A percentile compares a stretch with the other conserved stretches of the same genome.
Conservation (phyloP, 2,329 filamentous ascomycete species). For the Aspergillus costaricaensis region DNA sequence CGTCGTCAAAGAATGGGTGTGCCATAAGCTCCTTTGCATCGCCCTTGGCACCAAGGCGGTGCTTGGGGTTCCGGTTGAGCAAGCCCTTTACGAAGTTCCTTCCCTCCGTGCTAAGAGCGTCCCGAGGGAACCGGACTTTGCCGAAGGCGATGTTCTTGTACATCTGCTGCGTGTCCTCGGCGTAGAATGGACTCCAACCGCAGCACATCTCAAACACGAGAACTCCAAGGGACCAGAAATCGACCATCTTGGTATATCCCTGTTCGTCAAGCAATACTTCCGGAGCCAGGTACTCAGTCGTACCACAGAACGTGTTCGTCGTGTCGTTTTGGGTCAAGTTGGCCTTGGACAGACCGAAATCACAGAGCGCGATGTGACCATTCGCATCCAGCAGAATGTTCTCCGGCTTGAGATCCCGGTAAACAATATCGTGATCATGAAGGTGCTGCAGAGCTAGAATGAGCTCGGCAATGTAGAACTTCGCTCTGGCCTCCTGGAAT, state of each 20-base stretch:
- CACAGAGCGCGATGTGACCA: constrained; percentile 94
- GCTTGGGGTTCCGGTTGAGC: constrained; percentile 94
- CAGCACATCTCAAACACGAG: constrained; percentile 99
- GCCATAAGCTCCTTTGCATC: constrained; percentile 93
- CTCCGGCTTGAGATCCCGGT: constrained; percentile 94
- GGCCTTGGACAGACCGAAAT: constrained; percentile 96
- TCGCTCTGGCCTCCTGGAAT: constrained; percentile 90
- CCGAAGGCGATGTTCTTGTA: constrained; percentile 99
- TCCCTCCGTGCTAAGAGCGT: constrained; percentile 91
- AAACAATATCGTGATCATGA: constrained; percentile 96
- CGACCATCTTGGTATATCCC: constrained; percentile 99
- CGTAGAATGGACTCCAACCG: constrained; percentile 98
- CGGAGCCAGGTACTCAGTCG: constrained; percentile 93
- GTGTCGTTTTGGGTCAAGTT: constrained; percentile 97
- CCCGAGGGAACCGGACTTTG: constrained; percentile 93
- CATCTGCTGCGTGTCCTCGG: constrained; percentile 99
- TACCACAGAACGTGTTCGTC: constrained; percentile 98
- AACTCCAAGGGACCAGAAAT: constrained; percentile 98
- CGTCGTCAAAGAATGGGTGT: constrained; percentile 90
- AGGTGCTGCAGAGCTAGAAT: constrained; percentile 94
- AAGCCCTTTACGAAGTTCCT: constrained; percentile 98
- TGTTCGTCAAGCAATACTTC: constrained; percentile 94
- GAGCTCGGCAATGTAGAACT: constrained; percentile 98
- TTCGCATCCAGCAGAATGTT: constrained; percentile 97
- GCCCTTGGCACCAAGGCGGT: constrained; percentile 84